These are phyloP conservation scores for Panicum virgatum DNA, from an alignment of 202 grass and related monocot species.

Conservation along the genomic window DNA sequence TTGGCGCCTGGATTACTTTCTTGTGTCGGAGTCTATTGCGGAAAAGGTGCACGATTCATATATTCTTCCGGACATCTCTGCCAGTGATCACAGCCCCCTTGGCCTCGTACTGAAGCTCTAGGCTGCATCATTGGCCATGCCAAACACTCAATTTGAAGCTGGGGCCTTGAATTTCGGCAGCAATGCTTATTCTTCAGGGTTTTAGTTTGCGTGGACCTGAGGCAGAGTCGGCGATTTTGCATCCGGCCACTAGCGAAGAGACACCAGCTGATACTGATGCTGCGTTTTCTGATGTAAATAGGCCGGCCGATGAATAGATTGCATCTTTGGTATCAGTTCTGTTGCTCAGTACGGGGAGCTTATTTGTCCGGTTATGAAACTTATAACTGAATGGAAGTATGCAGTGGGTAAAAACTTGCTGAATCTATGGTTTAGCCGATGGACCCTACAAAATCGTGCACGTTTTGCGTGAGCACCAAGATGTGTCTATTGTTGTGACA, in stretches of 20 bases:
- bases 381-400: not conserved
- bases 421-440: not conserved
- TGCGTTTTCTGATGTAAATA: not conserved
- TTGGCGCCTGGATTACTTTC: conserved; percentile 94
- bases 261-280: not conserved
- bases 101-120: conserved; percentile 83
- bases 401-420: not conserved
- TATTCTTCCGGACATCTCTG: conserved; percentile 73
- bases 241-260: not conserved
- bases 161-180: not conserved
- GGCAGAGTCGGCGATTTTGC: not conserved
- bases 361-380: not conserved
- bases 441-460: not conserved
- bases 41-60: conserved; percentile 82
- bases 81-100: conserved; percentile 88
- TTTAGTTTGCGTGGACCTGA: not conserved
- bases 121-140: not conserved
- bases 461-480: not conserved
- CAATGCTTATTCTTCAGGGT: not conserved
- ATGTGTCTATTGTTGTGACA: too few relatives aligned
- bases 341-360: not conserved
- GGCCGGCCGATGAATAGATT: not conserved
- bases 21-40: conserved; percentile 63
- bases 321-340: not conserved
- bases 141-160: not conserved